phyloP scores from a whole-genome alignment of 495 filamentous ascomycete genomes.

The Cercophora newfieldiana region DNA sequence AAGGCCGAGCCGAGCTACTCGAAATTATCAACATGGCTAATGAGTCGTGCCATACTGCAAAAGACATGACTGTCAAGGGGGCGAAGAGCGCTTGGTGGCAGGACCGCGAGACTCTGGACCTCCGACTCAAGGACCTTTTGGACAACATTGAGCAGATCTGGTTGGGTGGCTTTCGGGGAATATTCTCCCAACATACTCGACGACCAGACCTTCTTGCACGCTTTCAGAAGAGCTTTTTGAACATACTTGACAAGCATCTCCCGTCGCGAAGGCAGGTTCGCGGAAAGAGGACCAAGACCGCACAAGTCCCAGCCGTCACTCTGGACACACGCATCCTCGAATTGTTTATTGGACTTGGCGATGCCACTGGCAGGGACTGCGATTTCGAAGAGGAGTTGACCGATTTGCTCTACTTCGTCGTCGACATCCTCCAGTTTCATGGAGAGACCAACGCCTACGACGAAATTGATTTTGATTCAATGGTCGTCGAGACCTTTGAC shows the following conservation, averaged over 20 bases:
- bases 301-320: conserved; percentile 45
- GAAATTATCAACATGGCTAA: conserved; percentile 81
- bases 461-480: conserved; percentile 92
- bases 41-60: conserved; percentile 65
- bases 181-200: conserved; percentile 73
- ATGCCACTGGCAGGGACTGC: conserved; percentile 59
- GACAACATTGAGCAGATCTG: conserved; percentile 86
- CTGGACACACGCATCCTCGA: conserved; percentile 80
- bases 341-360: conserved; percentile 82
- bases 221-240: conserved; percentile 75
- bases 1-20: conserved; percentile 72
- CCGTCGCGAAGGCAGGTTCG: conserved; percentile 71
- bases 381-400: conserved; percentile 84
- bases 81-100: conserved; percentile 87
- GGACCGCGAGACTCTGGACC: conserved; percentile 75
- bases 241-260: conserved; percentile 81
- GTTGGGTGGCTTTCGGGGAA: conserved; percentile 90
- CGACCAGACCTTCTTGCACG: conserved; percentile 62
- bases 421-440: conserved; percentile 95
- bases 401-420: conserved; percentile 91
- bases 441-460: conserved; percentile 97
- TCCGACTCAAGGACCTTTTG: conserved; percentile 72
- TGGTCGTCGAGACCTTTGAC: conserved; percentile 80
- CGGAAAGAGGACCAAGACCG: conserved; percentile 47
- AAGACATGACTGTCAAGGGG: conserved; percentile 50